Evolutionary conservation across 1,284 basidiomycete species (phyloP).

Genomic region (Ganoderma multipileum): DNA sequence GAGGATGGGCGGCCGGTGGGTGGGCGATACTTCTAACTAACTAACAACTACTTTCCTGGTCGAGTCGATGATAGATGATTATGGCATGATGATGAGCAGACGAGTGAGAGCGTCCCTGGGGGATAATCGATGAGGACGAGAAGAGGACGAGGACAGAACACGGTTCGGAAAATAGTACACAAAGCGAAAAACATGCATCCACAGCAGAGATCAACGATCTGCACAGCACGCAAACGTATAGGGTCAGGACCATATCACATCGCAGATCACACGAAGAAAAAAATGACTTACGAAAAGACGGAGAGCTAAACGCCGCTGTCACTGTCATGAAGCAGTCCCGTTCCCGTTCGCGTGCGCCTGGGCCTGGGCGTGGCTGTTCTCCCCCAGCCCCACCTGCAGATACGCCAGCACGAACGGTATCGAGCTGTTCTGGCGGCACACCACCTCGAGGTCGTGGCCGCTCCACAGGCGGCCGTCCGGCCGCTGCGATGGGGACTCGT

Average conservation of each 20-base stretch:
- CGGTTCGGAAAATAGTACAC: constrained; percentile 22
- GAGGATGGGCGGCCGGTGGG: background rate
- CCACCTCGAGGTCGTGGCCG: constrained; percentile 67
- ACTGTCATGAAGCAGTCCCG: constrained; percentile 26
- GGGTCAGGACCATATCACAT: background rate
- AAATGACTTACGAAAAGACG: constrained; percentile 22
- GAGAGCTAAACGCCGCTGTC: constrained; percentile 14
- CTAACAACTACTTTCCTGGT: constrained; percentile 5
- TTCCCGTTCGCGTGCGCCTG: constrained; percentile 15
- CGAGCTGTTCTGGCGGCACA: constrained; percentile 76
- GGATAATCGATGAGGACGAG: background rate
- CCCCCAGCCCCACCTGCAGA: constrained; percentile 36
- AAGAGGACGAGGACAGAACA: background rate
- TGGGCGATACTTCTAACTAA: constrained; percentile 21
- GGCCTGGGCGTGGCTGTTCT: constrained; percentile 15
- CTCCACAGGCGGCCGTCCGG: constrained; percentile 65
- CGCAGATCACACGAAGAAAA: background rate
- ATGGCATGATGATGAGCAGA: constrained; percentile 3
- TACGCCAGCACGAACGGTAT: constrained; percentile 64
- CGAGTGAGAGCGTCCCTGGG: background rate
- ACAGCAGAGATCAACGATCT: constrained; percentile 29
- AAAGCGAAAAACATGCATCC: constrained; percentile 33
- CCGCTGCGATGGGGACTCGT: constrained; percentile 40
- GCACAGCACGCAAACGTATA: background rate
- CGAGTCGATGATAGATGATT: constrained; percentile 13